phyloP scores from a whole-genome alignment of 2,329 filamentous ascomycete species.

The Ceratocystis huliohia region DNA sequence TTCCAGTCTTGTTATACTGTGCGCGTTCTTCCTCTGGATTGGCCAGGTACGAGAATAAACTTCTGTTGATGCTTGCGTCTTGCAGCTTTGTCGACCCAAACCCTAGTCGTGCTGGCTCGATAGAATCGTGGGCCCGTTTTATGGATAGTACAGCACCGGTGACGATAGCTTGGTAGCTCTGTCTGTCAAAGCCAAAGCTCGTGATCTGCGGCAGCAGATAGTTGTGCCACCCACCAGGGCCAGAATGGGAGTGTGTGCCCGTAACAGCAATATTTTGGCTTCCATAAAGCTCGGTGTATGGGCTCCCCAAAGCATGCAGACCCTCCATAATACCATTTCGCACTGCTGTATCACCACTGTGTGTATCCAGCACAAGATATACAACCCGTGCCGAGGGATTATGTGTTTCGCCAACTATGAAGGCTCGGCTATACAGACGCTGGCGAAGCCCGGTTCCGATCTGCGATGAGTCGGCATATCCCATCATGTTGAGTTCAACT shows the following conservation, averaged over 20 bases:
- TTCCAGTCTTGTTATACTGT: constrained; percentile 38
- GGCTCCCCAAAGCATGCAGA: constrained; percentile 52
- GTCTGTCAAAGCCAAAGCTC: constrained; percentile 69
- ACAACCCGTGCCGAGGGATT: constrained; percentile 61
- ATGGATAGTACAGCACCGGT: constrained; percentile 75
- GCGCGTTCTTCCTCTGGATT: constrained; percentile 64
- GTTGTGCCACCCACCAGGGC: constrained; percentile 86
- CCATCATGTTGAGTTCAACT: constrained; percentile 82
- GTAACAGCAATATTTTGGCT: constrained; percentile 78
- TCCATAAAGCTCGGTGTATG: constrained; percentile 59
- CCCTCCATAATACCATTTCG: constrained; percentile 75
- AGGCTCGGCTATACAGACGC: constrained; percentile 75
- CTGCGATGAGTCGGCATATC: constrained; percentile 79
- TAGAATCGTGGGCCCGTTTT: constrained; percentile 53
- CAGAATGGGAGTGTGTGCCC: constrained; percentile 85
- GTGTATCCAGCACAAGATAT: constrained; percentile 77
- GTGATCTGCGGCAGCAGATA: constrained; percentile 88
- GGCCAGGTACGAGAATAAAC: constrained; percentile 69
- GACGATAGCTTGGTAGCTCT: constrained; percentile 81
- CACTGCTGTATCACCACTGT: constrained; percentile 79
- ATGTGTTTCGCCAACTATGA: constrained; percentile 62
- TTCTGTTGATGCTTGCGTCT: constrained; percentile 71
- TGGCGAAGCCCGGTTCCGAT: constrained; percentile 74
- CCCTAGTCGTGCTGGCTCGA: constrained; percentile 48
- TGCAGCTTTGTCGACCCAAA: constrained; percentile 49